phyloP scores from a whole-genome alignment of 306 rosid genomes.

The Corylus americana region DNA sequence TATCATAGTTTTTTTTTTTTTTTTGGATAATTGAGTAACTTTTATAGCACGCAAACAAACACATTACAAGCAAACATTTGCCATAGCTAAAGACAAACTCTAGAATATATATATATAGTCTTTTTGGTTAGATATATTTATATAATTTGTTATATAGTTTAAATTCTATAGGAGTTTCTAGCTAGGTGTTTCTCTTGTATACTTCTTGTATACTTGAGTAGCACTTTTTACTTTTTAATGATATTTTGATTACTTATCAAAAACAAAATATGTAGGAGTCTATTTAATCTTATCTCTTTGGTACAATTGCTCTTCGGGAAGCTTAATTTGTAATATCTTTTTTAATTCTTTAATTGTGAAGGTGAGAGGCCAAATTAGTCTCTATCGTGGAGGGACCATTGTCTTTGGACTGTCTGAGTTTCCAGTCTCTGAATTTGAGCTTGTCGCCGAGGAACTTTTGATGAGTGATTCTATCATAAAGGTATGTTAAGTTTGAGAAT shows the following conservation, averaged over 20 bases:
- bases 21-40: no score
- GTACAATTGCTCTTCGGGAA: not conserved
- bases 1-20: not conserved
- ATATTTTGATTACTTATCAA: no score
- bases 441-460: conserved; percentile 97
- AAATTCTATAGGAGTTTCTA: not conserved
- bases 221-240: no score
- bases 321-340: conserved; percentile 22
- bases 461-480: conserved; percentile 91
- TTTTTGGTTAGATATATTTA: not conserved
- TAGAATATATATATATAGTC: not conserved
- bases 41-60: no score
- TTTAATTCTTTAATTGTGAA: conserved; percentile 46
- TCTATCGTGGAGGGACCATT: conserved; percentile 86
- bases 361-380: conserved; percentile 97
- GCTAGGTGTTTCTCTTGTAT: no score
- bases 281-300: not conserved
- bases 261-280: not conserved
- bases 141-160: not conserved
- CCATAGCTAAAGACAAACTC: no score
- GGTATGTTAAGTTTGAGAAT: conserved; percentile 40
- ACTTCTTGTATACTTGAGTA: no score
- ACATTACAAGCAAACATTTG: no score
- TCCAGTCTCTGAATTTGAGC: conserved; percentile 97
- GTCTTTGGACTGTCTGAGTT: conserved; percentile 83